Percentiles rank a stretch among this genome's conserved stretches.
phyloP scores from a whole-genome alignment of 1,284 basidiomycete genomes.

The Gomphus bonarii region DNA sequence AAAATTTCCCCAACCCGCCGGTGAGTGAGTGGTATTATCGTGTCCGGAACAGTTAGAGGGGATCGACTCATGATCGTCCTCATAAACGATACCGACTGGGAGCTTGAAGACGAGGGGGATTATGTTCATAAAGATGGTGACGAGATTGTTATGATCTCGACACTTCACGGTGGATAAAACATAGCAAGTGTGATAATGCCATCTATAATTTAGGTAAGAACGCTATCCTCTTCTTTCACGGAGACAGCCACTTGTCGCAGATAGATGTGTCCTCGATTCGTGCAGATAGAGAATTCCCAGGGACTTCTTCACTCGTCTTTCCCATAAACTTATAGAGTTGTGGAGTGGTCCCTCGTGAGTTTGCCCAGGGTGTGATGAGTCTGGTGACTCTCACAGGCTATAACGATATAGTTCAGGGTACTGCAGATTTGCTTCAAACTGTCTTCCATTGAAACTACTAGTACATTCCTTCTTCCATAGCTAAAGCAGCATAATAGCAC shows the following conservation, averaged over 20 bases:
- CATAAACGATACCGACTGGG: constrained; percentile 97
- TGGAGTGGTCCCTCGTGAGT: neutral
- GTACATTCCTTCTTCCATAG: too few relatives aligned
- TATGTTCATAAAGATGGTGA: constrained; percentile 76
- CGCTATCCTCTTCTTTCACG: neutral
- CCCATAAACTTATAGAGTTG: neutral
- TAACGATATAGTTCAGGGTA: neutral
- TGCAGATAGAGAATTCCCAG: neutral
- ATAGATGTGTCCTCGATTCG: neutral
- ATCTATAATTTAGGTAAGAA: neutral
- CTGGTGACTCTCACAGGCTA: neutral
- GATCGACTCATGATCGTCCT: too few relatives aligned
- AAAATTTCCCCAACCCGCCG: too few relatives aligned
- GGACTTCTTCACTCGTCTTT: neutral
- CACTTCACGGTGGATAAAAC: constrained; percentile 77
- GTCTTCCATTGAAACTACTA: too few relatives aligned
- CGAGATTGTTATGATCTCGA: constrained; percentile 94
- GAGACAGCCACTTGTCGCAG: neutral
- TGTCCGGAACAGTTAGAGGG: too few relatives aligned
- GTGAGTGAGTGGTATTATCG: too few relatives aligned
- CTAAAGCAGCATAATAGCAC: too few relatives aligned
- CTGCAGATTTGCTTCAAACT: too few relatives aligned
- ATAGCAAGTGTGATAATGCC: neutral
- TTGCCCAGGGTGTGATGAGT: too few relatives aligned
- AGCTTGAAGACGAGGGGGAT: constrained; percentile 89